phyloP scores from a whole-genome alignment of 1,284 basidiomycete species.

The Peniophora sp. region DNA sequence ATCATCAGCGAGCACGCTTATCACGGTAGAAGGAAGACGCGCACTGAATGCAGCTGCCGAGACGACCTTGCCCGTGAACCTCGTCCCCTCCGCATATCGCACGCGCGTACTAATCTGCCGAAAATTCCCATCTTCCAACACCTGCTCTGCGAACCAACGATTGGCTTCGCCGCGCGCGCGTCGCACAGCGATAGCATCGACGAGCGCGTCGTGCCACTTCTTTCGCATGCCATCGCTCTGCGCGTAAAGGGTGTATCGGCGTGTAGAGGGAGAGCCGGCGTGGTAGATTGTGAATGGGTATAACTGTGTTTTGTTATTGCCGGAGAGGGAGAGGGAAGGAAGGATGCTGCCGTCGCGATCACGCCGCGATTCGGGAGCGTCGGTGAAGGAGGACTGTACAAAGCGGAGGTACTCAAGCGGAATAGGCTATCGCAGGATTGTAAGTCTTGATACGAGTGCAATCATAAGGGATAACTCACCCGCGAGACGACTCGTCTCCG shows the following conservation, averaged over 20 bases:
- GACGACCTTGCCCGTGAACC: conserved; percentile 41
- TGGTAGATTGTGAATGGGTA: conserved; percentile 75
- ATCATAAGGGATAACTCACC: conserved; percentile 30
- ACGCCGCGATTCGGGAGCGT: conserved; percentile 53
- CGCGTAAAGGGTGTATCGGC: conserved; percentile 68
- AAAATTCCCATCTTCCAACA: not conserved
- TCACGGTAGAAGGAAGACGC: conserved; percentile 15
- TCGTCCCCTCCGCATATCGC: conserved; percentile 17
- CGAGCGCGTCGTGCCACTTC: conserved; percentile 55
- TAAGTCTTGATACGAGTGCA: conserved; percentile 1
- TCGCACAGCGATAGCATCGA: conserved; percentile 54
- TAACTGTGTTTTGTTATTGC: conserved; percentile 35
- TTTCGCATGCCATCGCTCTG: conserved; percentile 44
- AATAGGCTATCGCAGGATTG: conserved; percentile 45
- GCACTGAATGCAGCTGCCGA: conserved; percentile 57
- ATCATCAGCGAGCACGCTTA: not conserved
- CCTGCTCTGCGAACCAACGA: conserved; percentile 34
- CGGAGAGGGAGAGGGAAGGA: conserved; percentile 39
- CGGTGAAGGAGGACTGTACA: conserved; percentile 43
- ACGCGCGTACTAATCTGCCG: conserved; percentile 23
- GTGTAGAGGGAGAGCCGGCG: conserved; percentile 40
- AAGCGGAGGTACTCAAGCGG: conserved; percentile 70
- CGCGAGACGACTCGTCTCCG: conserved; percentile 55
- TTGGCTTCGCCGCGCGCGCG: conserved; percentile 59
- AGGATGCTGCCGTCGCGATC: conserved; percentile 52